phyloP scores from a whole-genome alignment of 768 basidiomycete genomes.

The Suillus subluteus region DNA sequence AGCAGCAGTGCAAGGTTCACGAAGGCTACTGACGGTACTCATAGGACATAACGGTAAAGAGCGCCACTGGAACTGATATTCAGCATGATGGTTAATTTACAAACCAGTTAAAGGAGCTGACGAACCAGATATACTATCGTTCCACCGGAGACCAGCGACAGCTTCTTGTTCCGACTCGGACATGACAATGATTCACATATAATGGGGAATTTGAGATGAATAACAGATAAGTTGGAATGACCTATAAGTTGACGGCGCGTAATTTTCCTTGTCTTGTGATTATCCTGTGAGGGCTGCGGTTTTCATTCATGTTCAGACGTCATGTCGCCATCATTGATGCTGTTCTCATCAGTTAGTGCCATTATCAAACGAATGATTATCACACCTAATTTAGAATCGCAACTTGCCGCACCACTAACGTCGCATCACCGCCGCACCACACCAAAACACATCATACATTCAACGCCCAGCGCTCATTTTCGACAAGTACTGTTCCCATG shows the following conservation, averaged over 20 bases:
- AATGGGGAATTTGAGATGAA: not conserved
- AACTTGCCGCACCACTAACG: too few species aligned
- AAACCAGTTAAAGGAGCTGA: not conserved
- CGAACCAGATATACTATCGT: not conserved
- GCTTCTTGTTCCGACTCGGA: not conserved
- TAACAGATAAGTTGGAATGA: not conserved
- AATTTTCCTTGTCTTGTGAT: not conserved
- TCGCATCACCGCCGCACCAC: too few species aligned
- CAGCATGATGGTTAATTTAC: not conserved
- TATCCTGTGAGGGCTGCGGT: too few species aligned
- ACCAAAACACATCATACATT: too few species aligned
- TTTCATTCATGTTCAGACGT: too few species aligned
- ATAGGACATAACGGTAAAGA: constrained; percentile 1
- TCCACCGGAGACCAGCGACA: not conserved
- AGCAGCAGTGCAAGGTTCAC: not conserved
- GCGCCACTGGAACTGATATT: not conserved
- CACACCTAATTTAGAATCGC: too few species aligned
- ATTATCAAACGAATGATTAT: too few species aligned
- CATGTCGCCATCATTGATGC: too few species aligned
- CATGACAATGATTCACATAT: not conserved
- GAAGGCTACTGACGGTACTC: not conserved
- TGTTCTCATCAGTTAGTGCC: too few species aligned
- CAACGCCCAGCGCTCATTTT: too few species aligned
- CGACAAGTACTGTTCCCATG: too few species aligned
- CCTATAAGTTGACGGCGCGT: not conserved